phyloP scores from a whole-genome alignment of 2,329 filamentous ascomycete species.

The Fusarium robinianum region DNA sequence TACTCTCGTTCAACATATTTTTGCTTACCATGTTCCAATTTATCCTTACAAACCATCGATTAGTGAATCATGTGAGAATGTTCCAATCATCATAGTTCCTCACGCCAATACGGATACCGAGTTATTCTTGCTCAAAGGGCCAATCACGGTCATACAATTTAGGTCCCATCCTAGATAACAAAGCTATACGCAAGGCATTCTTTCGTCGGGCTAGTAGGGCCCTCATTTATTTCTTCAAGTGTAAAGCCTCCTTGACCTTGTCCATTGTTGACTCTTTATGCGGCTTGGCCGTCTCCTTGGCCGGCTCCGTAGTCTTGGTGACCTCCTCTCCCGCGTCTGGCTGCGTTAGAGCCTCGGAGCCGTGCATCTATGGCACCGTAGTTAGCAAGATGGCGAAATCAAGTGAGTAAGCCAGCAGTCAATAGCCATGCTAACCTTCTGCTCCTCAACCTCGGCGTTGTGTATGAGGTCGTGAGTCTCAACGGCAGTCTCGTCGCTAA shows the following conservation, averaged over 20 bases:
- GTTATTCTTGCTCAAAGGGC: too few species aligned
- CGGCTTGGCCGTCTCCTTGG: not conserved
- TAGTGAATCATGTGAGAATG: too few species aligned
- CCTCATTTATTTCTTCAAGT: conserved; percentile 29
- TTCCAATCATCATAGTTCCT: too few species aligned
- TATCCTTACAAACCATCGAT: too few species aligned
- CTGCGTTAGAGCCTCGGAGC: conserved; percentile 27
- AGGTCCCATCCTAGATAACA: too few species aligned
- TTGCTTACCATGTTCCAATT: not conserved
- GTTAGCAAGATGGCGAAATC: accelerated
- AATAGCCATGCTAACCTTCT: conserved; percentile 27
- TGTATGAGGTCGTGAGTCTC: conserved; percentile 44
- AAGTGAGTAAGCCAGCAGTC: too few species aligned
- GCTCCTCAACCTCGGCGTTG: conserved; percentile 41
- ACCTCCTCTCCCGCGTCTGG: conserved; percentile 17
- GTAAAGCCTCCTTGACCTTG: conserved; percentile 37
- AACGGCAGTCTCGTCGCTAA: conserved; percentile 39
- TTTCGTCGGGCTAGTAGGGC: too few species aligned
- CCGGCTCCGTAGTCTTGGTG: conserved; percentile 13
- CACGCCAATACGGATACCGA: too few species aligned
- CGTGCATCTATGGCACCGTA: conserved; percentile 27
- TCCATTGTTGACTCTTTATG: conserved; percentile 26
- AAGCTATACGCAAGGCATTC: too few species aligned
- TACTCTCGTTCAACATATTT: not conserved
- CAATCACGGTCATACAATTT: too few species aligned